These are phyloP conservation scores for Penicillium argentinense DNA, from an alignment of 495 filamentous ascomycete species.

Conservation along the genomic window DNA sequence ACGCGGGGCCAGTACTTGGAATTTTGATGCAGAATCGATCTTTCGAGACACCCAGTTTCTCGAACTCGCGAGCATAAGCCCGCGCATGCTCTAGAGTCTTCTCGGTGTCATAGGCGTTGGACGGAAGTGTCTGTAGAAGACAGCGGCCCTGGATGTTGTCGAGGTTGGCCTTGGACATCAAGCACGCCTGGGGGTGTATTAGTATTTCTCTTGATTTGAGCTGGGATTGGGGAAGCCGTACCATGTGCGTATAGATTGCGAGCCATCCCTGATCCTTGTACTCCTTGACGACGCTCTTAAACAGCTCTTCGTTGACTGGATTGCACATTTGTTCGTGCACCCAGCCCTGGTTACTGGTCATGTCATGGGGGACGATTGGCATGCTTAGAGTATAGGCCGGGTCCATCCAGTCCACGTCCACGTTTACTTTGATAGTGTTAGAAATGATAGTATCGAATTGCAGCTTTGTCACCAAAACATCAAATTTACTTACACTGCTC, in stretches of 20 bases:
- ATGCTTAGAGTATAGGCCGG: slow-evolving; percentile 34
- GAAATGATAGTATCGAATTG: not conserved
- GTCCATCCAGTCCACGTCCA: slow-evolving; percentile 47
- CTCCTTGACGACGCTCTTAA: slow-evolving; percentile 31
- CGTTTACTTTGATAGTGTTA: slow-evolving; percentile 26
- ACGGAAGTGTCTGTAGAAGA: slow-evolving; percentile 38
- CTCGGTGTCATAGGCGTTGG: slow-evolving; percentile 32
- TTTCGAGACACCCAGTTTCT: slow-evolving; percentile 34
- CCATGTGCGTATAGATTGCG: slow-evolving; percentile 41
- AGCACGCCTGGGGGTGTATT: slow-evolving; percentile 19
- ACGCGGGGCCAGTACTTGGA: slow-evolving; percentile 56
- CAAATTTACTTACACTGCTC: slow-evolving; percentile 13
- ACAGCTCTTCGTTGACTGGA: slow-evolving; percentile 34
- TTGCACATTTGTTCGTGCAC: slow-evolving; percentile 39
- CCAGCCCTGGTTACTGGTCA: slow-evolving; percentile 46
- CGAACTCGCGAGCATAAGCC: slow-evolving; percentile 39
- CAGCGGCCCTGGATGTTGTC: slow-evolving; percentile 39
- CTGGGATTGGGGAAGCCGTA: slow-evolving; percentile 8
- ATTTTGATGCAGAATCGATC: slow-evolving; percentile 60
- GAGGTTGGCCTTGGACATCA: slow-evolving; percentile 43
- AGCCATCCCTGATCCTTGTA: slow-evolving; percentile 41
- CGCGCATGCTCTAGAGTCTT: slow-evolving; percentile 39
- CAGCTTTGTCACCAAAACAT: not conserved
- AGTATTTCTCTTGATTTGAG: not conserved
- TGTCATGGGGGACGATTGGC: slow-evolving; percentile 36